A percentile compares a stretch with the other conserved stretches of the same genome.
phyloP scores from a whole-genome alignment of 495 filamentous ascomycete species.

The Stereocaulon alpinum region DNA sequence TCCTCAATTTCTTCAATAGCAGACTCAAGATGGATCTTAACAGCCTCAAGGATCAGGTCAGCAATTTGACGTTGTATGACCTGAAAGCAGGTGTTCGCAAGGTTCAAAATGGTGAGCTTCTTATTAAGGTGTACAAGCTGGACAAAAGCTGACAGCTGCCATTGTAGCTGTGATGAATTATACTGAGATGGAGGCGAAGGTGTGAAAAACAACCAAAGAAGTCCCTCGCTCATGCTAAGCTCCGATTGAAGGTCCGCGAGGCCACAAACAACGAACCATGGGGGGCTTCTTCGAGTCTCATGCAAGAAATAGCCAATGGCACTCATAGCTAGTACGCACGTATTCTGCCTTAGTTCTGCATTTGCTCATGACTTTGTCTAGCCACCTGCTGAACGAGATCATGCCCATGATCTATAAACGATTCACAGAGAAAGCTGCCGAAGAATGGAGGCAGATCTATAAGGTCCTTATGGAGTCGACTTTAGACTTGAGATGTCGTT shows the following conservation, averaged over 20 bases:
- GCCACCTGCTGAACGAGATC: slow-evolving; percentile 95
- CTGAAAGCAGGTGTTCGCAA: slow-evolving; percentile 95
- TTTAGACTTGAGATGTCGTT: neutral
- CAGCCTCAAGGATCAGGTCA: slow-evolving; percentile 76
- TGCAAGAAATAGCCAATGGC: slow-evolving; percentile 97
- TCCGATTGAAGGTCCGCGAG: slow-evolving; percentile 63
- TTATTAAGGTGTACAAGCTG: slow-evolving; percentile 9
- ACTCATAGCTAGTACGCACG: slow-evolving; percentile 89
- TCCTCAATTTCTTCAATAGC: neutral
- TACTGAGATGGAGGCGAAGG: slow-evolving; percentile 99
- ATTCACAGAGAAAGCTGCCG: slow-evolving; percentile 95
- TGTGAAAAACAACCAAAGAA: slow-evolving; percentile 27
- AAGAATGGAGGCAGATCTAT: slow-evolving; percentile 99
- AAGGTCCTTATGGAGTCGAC: slow-evolving; percentile 45
- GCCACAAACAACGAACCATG: slow-evolving; percentile 97
- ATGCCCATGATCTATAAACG: slow-evolving; percentile 99
- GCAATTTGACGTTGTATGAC: slow-evolving; percentile 93
- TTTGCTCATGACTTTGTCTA: slow-evolving; percentile 27
- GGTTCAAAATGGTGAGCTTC: slow-evolving; percentile 83
- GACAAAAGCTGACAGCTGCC: slow-evolving; percentile 19
- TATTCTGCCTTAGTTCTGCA: neutral
- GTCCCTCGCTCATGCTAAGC: slow-evolving; percentile 22
- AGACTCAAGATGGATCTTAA: slow-evolving; percentile 66
- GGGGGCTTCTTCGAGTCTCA: slow-evolving; percentile 81
- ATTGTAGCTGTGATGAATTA: slow-evolving; percentile 92